phyloP scores from a whole-genome alignment of 2,329 filamentous ascomycete genomes.

The Penicillium griseofulvum region DNA sequence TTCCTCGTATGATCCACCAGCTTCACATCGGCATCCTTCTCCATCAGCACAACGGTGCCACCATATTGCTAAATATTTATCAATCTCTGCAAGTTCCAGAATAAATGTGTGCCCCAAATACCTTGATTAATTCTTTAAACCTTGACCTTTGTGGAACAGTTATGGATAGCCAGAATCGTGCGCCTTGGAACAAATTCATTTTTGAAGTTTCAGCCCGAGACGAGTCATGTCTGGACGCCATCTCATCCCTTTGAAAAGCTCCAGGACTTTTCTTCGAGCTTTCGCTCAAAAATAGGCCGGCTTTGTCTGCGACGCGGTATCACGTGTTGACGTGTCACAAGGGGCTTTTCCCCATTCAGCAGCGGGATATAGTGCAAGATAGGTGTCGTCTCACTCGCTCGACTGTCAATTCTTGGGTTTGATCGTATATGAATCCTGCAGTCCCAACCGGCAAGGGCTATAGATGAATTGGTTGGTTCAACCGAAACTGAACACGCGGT shows the following conservation, averaged over 20 bases:
- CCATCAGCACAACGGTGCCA: slow-evolving; percentile 52
- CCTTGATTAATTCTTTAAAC: slow-evolving; percentile 51
- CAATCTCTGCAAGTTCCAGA: background rate
- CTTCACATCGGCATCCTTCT: slow-evolving; percentile 57
- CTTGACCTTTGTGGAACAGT: slow-evolving; percentile 51
- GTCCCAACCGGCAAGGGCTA: background rate
- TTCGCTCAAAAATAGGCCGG: background rate
- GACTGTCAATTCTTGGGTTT: background rate
- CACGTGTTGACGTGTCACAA: slow-evolving; percentile 23
- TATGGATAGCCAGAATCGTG: slow-evolving; percentile 59
- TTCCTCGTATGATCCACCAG: slow-evolving; percentile 58
- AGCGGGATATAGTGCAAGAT: background rate
- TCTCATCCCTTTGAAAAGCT: too few relatives aligned
- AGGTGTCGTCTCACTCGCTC: background rate
- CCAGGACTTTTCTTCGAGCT: background rate
- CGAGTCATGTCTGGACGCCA: background rate
- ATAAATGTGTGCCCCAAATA: slow-evolving; percentile 15
- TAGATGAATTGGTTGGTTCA: background rate
- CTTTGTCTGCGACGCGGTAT: slow-evolving; percentile 22
- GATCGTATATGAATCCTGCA: background rate
- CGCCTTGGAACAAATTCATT: slow-evolving; percentile 50
- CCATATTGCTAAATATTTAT: slow-evolving; percentile 48
- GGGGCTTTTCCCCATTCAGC: background rate
- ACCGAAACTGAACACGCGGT: background rate
- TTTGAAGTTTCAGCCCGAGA: background rate